A percentile compares a stretch with the other conserved stretches of the same genome.
These are phyloP conservation scores for sweet orange (Citrus sinensis) DNA, from an alignment of 345 rosid genomes.

Conservation along the genomic window DVS_A1.0 CM039168.1:797001-797500, in stretches of 20 bases:
- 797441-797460: too few relatives aligned
- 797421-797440: too few relatives aligned
- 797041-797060: not conserved
- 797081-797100: not conserved
- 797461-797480: too few relatives aligned
- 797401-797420: too few relatives aligned
- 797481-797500: too few relatives aligned
- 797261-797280: constrained; percentile 6
- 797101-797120: not conserved
- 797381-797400: not conserved
- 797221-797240: not conserved
- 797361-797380: not conserved
- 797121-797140: not conserved
- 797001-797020: too few relatives aligned
- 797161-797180: not conserved
- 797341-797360: not conserved
- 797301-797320: not conserved
- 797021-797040: too few relatives aligned
- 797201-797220: not conserved
- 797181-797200: constrained; percentile 4
- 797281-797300: not conserved
- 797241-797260: not conserved
- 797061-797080: not conserved
- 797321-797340: not conserved
- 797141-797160: not conserved